Conservation (phyloP, 2,329 filamentous ascomycete genomes). For the Leptographium radiaticola region DNA sequence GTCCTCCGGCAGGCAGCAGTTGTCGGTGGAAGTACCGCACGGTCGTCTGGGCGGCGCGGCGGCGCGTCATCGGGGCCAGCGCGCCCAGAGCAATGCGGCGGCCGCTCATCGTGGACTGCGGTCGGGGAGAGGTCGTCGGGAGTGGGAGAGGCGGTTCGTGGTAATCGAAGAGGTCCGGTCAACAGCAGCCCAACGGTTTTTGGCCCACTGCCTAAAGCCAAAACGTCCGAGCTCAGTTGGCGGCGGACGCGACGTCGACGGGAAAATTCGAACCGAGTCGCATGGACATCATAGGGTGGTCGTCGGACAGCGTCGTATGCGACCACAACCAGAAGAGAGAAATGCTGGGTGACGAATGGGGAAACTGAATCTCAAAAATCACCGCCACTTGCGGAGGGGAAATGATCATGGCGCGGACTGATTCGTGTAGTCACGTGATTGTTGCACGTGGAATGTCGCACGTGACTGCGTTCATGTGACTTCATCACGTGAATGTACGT, state of each 20-base stretch:
- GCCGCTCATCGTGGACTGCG: constrained; percentile 45
- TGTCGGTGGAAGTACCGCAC: constrained; percentile 50
- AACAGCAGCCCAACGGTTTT: background rate
- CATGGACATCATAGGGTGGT: background rate
- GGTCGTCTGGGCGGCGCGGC: constrained; percentile 34
- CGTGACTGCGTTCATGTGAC: too few relatives aligned
- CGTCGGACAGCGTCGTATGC: background rate
- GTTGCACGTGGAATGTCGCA: too few relatives aligned
- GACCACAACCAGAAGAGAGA: background rate
- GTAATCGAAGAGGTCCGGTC: background rate
- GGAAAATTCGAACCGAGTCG: background rate
- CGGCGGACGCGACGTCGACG: constrained; percentile 1
- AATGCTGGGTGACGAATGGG: background rate
- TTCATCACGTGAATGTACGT: too few relatives aligned
- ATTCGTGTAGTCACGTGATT: too few relatives aligned
- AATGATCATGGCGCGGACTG: background rate
- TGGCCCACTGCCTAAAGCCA: background rate
- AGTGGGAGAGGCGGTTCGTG: background rate
- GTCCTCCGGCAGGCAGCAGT: constrained; percentile 50
- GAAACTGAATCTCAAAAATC: background rate
- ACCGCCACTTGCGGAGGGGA: constrained; percentile 1
- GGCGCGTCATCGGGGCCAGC: constrained; percentile 47
- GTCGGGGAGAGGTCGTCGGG: constrained; percentile 1
- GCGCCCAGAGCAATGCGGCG: constrained; percentile 65
- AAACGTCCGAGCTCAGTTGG: background rate